Conservation (phyloP, 164 flowering plant species). For the Warburgia ugandensis region DNA sequence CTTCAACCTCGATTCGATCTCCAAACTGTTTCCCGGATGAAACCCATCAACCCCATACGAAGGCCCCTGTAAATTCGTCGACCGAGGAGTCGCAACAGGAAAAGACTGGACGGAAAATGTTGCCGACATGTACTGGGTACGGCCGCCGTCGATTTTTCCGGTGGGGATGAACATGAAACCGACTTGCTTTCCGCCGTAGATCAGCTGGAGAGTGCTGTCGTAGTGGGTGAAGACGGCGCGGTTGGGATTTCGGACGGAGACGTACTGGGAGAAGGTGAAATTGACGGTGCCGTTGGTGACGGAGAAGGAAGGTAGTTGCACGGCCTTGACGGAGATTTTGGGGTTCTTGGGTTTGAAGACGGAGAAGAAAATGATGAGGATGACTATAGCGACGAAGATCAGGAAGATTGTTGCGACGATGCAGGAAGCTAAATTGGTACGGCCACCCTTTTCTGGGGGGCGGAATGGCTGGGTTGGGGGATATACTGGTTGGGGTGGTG, state of each 20-base stretch:
- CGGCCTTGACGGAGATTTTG: conserved; percentile 50
- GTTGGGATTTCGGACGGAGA: conserved; percentile 76
- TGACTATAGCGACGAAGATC: conserved; percentile 42
- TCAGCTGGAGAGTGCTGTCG: conserved; percentile 80
- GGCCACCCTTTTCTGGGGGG: too few species aligned
- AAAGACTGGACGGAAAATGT: conserved; percentile 74
- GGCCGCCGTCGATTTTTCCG: conserved; percentile 64
- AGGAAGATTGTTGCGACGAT: conserved; percentile 76
- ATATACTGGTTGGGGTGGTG: too few species aligned
- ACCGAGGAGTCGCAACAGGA: conserved; percentile 47
- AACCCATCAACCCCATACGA: conserved; percentile 20
- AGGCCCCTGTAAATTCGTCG: too few species aligned
- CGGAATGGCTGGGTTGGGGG: too few species aligned
- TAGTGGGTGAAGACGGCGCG: conserved; percentile 74
- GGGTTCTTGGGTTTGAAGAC: conserved; percentile 81
- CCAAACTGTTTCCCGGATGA: conserved; percentile 44
- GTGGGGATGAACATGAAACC: conserved; percentile 98
- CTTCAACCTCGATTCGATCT: conserved; percentile 62
- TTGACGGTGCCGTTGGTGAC: conserved; percentile 56
- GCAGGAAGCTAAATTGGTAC: conserved; percentile 85
- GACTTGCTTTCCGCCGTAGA: conserved; percentile 63
- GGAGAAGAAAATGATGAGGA: conserved; percentile 75
- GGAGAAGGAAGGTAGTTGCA: conserved; percentile 75
- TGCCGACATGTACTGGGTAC: conserved; percentile 73
- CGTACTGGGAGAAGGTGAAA: conserved; percentile 90